Percentiles rank a stretch among this genome's conserved stretches.
Conservation (phyloP, 1,284 basidiomycete species). For the Cutaneotrichosporon sp. region DNA sequence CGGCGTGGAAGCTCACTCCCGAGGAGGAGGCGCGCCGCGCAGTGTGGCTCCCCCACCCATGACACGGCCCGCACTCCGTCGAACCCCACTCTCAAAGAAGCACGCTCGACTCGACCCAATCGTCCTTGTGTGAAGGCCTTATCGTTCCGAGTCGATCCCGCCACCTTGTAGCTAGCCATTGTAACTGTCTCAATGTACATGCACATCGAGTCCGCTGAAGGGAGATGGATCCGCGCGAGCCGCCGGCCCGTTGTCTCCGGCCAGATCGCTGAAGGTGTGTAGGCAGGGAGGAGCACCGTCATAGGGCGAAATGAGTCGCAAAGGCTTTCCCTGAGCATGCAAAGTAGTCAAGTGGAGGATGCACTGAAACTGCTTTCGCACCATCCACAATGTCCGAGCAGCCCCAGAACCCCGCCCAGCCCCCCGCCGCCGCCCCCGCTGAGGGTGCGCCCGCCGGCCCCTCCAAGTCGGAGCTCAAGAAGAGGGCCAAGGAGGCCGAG, state of each 20-base stretch:
- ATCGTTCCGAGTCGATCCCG: not conserved
- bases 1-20: constrained; percentile 12
- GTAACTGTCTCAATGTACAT: not conserved
- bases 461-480: constrained; percentile 90
- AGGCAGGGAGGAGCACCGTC: not conserved
- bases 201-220: not conserved
- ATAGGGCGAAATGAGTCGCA: constrained; percentile 1
- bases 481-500: constrained; percentile 86
- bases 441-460: constrained; percentile 53
- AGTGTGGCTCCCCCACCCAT: constrained; percentile 7
- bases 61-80: not conserved
- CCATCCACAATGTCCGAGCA: constrained; percentile 28
- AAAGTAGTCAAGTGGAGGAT: constrained; percentile 4
- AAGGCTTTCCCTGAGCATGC: not conserved
- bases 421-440: constrained; percentile 15
- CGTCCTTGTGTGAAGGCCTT: not conserved
- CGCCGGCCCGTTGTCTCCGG: not conserved
- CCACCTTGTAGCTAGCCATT: not conserved
- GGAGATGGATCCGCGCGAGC: not conserved
- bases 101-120: not conserved
- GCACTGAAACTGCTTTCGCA: constrained; percentile 1
- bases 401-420: constrained; percentile 18
- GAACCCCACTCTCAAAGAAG: not conserved
- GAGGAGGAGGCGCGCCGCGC: constrained; percentile 7
- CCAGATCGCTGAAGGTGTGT: no score